These are phyloP conservation scores for Umbelopsis sp. DNA, from an alignment of 192 early-diverging fungal genomes.

Conservation along the genomic window DNA sequence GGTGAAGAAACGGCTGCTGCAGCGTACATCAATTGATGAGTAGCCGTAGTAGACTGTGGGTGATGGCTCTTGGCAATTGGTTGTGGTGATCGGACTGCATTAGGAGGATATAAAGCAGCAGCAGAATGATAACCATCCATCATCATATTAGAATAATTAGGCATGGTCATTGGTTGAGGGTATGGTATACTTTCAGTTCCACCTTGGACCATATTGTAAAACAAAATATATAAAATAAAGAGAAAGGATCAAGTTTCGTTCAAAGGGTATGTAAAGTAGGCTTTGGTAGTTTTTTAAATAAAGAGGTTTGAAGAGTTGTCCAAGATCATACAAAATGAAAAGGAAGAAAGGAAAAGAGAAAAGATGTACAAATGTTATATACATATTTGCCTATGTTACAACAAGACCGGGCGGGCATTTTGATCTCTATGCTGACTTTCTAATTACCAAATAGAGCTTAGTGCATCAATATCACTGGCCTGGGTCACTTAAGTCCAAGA, in stretches of 20 bases:
- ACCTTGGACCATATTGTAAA: conserved; percentile 11
- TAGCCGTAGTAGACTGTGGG: not conserved
- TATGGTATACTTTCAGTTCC: conserved; percentile 16
- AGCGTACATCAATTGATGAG: conserved; percentile 5
- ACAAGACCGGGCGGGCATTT: conserved; percentile 2
- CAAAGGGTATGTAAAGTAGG: no score
- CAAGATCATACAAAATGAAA: not conserved
- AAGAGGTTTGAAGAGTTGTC: not conserved
- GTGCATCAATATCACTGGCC: conserved; percentile 15
- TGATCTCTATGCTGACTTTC: not conserved
- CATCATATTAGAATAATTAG: conserved; percentile 11
- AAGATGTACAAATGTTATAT: not conserved
- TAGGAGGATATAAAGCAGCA: not conserved
- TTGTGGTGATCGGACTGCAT: conserved; percentile 1
- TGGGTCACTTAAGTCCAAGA: conserved; percentile 12
- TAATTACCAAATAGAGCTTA: not conserved
- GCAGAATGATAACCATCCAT: conserved; percentile 12
- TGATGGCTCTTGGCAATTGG: conserved; percentile 17
- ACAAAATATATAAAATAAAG: no score
- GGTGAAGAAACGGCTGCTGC: not conserved
- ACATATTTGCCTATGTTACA: conserved; percentile 5
- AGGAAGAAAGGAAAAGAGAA: not conserved
- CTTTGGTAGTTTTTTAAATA: not conserved
- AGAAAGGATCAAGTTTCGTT: no score
- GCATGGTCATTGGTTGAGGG: conserved; percentile 6